Conservation (phyloP, 257 asterid species). For the Henckelia pumila region DNA sequence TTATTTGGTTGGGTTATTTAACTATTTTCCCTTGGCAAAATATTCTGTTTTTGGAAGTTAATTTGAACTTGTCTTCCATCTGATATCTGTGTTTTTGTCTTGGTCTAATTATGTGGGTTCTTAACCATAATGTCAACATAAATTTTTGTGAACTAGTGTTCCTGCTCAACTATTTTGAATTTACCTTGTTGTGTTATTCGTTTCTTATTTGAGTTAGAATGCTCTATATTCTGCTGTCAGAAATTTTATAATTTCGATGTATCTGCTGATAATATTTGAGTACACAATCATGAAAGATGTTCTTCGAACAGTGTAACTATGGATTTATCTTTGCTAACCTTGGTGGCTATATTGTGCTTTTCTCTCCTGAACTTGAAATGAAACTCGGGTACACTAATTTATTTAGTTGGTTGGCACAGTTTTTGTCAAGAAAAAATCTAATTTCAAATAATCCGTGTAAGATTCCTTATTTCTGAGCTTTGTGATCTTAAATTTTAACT, state of each 20-base stretch:
- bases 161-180: background rate
- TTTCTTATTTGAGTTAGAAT: background rate
- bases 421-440: conserved; percentile 17
- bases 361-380: too few relatives aligned
- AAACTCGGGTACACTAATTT: background rate
- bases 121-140: background rate
- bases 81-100: background rate
- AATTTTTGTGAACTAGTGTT: background rate
- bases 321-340: too few relatives aligned
- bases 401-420: background rate
- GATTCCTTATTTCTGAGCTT: conserved; percentile 17
- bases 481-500: conserved; percentile 10
- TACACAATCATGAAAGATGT: too few relatives aligned
- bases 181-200: background rate
- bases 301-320: too few relatives aligned
- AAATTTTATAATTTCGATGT: too few relatives aligned
- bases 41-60: background rate
- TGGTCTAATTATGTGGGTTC: background rate
- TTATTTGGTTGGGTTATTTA: too few relatives aligned
- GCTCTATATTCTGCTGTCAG: background rate
- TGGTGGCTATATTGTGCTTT: background rate
- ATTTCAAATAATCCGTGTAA: conserved; percentile 16
- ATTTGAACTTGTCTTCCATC: background rate
- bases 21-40: background rate
- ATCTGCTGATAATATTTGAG: too few relatives aligned